Conservation (phyloP, 148 eudicot genomes). For the Cornus controversa region DNA sequence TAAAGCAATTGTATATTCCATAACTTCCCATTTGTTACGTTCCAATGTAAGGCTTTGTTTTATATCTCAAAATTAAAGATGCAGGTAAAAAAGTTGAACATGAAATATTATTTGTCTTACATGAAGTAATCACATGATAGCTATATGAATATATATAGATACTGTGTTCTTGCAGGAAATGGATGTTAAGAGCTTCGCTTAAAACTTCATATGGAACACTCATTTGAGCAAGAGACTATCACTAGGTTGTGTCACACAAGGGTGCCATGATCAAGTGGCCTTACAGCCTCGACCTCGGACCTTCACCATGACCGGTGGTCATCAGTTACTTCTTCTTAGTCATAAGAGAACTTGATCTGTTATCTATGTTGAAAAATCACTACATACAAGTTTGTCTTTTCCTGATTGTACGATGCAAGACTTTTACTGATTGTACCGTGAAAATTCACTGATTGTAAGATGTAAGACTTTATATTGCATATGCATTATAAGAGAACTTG, state of each 20-base stretch:
- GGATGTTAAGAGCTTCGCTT: not conserved
- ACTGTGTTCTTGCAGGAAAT: slow-evolving; percentile 3
- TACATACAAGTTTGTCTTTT: too few species aligned
- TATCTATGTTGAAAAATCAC: too few species aligned
- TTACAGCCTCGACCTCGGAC: slow-evolving; percentile 14
- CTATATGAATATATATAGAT: too few species aligned
- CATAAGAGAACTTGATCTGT: not conserved
- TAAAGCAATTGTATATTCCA: too few species aligned
- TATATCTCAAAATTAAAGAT: not conserved
- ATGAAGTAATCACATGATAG: not conserved
- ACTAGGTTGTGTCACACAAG: not conserved
- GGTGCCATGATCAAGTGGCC: not conserved
- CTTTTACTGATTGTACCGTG: too few species aligned
- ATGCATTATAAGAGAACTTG: too few species aligned
- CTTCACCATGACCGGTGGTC: not conserved
- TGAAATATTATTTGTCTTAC: not conserved
- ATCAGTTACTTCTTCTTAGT: not conserved
- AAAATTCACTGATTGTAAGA: too few species aligned
- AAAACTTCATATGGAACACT: slow-evolving; percentile 1
- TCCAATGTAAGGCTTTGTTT: not conserved
- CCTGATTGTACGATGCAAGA: too few species aligned
- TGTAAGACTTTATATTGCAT: too few species aligned
- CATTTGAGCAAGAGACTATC: slow-evolving; percentile 14
- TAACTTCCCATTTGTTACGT: too few species aligned
- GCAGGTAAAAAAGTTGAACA: not conserved